Evolutionary conservation across 139 green algal genomes (phyloP), one percentile per base, ranked within the genome.

Genomic region (Desmodesmus armatus): DNA sequence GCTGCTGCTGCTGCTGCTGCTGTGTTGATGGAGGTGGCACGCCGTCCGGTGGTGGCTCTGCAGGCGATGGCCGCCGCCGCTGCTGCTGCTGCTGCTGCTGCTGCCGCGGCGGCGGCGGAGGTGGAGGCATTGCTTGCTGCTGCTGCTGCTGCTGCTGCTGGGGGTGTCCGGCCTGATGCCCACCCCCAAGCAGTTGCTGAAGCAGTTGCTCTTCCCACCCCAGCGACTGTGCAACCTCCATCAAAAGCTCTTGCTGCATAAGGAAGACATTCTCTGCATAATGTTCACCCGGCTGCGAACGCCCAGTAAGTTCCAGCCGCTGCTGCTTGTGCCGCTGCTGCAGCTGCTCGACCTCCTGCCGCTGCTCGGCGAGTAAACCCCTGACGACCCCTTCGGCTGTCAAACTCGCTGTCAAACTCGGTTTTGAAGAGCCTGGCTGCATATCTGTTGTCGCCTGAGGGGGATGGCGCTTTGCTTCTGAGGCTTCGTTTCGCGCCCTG

Each of bases 1-100:
- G 69, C 69, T 77, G 69, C 37, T 53, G 40, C 19, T 44, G 69
- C 69, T 55, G 25, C 21, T 69, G 60, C 60, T 40, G 60, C 60
- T 31, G 60, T n/a, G n/a, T 29, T 39, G 60, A 7, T 27, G 2
- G 27, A 9, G 15, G 4, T 69, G 60, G 25, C 6, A 39, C n/a
- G 60, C 60, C 21, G 60, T n/a, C 60, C 3, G n/a, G n/a, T 11
- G 21, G 17, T 40, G 60, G n/a, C 60, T 39, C 60, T 69, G 1
- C 41, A 23, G 25, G 33, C 60, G 15, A 27, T 78, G 25, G 39
- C 69, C n/a, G 0, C 19, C 21, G 21, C 29, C 65, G 27, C 0
- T 40, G 29, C 29, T 73, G 19, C 67, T 55, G 2, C 63, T 35
- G 25, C 9, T 55, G 9, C 9, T 13, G 60, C 60, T 25, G 5